Conservation (phyloP, 139 green algal genomes). For the Coelastrella sp. region DNA sequence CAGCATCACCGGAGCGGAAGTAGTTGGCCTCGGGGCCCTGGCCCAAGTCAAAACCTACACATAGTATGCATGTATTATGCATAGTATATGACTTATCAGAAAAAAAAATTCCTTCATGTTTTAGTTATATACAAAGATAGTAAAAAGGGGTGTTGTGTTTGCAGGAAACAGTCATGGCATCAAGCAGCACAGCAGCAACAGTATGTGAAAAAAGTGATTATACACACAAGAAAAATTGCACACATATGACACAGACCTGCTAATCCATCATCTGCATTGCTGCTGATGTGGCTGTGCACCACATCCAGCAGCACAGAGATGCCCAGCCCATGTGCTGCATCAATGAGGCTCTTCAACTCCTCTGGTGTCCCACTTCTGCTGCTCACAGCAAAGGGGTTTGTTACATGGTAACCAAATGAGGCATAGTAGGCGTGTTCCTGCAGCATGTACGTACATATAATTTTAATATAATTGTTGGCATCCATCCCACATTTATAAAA, state of each 20-base stretch:
- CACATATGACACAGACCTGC: slow-evolving; percentile 55
- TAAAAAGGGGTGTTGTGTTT: too few relatives aligned
- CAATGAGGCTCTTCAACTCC: slow-evolving; percentile 77
- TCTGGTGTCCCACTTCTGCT: slow-evolving; percentile 33
- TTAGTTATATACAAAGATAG: too few relatives aligned
- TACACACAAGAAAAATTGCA: background rate
- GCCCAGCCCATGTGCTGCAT: slow-evolving; percentile 92
- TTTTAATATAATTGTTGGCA: background rate
- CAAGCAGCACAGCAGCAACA: background rate
- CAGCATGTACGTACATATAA: background rate
- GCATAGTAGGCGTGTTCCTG: slow-evolving; percentile 96
- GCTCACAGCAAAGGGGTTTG: slow-evolving; percentile 69
- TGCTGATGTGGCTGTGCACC: slow-evolving; percentile 92
- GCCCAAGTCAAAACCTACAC: slow-evolving; percentile 89
- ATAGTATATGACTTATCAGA: too few relatives aligned
- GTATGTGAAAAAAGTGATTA: too few relatives aligned
- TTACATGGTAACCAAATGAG: slow-evolving; percentile 96
- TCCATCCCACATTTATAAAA: background rate
- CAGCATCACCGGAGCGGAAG: slow-evolving; percentile 83
- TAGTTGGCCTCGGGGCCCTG: slow-evolving; percentile 84
- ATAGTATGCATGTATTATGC: too few relatives aligned
- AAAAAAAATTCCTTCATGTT: too few relatives aligned
- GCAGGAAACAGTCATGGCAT: background rate
- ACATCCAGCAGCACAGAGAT: slow-evolving; percentile 94
- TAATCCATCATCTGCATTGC: slow-evolving; percentile 91